Conservation (phyloP, 805 yeast genomes). For the Yamadazyma sp. region DNA sequence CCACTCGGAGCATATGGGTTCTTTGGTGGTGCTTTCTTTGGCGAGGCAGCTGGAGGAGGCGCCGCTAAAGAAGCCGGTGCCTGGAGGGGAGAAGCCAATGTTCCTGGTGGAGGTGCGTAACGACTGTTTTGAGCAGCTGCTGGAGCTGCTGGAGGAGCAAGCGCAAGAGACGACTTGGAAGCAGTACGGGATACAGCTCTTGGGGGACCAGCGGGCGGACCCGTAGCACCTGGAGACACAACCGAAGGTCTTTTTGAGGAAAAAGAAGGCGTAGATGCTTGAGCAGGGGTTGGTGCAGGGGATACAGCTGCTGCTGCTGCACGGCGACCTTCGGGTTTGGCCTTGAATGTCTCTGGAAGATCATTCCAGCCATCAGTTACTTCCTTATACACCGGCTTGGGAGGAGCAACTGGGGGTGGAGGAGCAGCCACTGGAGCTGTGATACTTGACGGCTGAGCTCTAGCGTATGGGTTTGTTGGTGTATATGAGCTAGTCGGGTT, state of each 20-base stretch:
- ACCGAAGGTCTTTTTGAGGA: slow-evolving; percentile 21
- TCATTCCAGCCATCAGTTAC: slow-evolving; percentile 75
- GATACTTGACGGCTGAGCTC: slow-evolving; percentile 20
- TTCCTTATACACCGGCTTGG: slow-evolving; percentile 31
- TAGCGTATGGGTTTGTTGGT: slow-evolving; percentile 34
- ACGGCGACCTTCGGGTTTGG: slow-evolving; percentile 40
- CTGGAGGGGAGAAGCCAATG: slow-evolving; percentile 6
- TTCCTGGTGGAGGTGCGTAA: slow-evolving; percentile 35
- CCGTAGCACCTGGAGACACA: slow-evolving; percentile 3
- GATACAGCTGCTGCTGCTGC: slow-evolving; percentile 45
- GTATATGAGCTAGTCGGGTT: slow-evolving; percentile 20
- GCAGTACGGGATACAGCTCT: slow-evolving; percentile 26
- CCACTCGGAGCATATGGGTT: slow-evolving; percentile 18
- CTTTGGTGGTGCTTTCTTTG: slow-evolving; percentile 8
- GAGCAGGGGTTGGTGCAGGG: slow-evolving; percentile 12
- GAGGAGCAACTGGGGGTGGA: slow-evolving; percentile 22
- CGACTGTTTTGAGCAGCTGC: slow-evolving; percentile 21
- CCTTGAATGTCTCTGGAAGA: slow-evolving; percentile 54
- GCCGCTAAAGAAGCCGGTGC: slow-evolving; percentile 2
- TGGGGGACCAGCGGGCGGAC: slow-evolving; percentile 16
- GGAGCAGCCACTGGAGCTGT: slow-evolving; percentile 23
- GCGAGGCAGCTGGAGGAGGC: slow-evolving; percentile 15
- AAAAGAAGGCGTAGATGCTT: slow-evolving; percentile 15
- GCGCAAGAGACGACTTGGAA: slow-evolving; percentile 23
- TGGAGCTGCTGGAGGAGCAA: slow-evolving; percentile 19